Conservation (phyloP, 345 rosid genomes). For the Zanthoxylum bungeanum region DNA sequence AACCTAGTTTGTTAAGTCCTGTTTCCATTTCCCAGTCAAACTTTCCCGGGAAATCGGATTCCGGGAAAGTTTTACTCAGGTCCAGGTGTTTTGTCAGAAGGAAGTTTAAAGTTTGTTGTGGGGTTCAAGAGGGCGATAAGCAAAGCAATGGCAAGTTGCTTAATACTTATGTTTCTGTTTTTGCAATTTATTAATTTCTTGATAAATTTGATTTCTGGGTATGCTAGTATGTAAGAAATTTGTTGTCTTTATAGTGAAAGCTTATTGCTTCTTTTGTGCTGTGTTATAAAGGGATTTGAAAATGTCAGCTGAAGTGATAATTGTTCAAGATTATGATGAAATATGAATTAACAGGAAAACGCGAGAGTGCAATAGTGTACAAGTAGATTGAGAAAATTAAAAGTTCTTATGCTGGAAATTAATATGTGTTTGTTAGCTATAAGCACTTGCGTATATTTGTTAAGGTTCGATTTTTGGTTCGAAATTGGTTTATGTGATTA, state of each 20-base stretch:
- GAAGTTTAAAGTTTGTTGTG: slow-evolving; percentile 41
- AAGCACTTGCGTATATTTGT: not conserved
- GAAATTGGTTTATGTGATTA: not conserved
- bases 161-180: not conserved
- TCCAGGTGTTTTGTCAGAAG: slow-evolving; percentile 17
- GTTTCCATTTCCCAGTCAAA: slow-evolving; percentile 44
- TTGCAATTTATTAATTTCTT: not conserved
- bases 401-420: not conserved
- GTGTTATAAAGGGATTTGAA: not conserved
- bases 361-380: not conserved
- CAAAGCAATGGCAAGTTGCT: slow-evolving; percentile 53
- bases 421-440: not conserved
- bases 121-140: slow-evolving; percentile 50
- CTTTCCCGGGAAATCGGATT: slow-evolving; percentile 32
- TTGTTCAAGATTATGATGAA: not conserved
- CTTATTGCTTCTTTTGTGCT: not conserved
- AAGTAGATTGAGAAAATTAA: not conserved
- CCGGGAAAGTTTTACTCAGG: slow-evolving; percentile 29
- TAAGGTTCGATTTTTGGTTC: not conserved
- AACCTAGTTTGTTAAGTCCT: slow-evolving; percentile 37
- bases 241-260: not conserved
- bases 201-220: not conserved
- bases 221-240: not conserved
- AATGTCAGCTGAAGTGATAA: not conserved
- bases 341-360: not conserved